phyloP scores from a whole-genome alignment of 1,139 yeast species.

The Pichia terricola region DNA sequence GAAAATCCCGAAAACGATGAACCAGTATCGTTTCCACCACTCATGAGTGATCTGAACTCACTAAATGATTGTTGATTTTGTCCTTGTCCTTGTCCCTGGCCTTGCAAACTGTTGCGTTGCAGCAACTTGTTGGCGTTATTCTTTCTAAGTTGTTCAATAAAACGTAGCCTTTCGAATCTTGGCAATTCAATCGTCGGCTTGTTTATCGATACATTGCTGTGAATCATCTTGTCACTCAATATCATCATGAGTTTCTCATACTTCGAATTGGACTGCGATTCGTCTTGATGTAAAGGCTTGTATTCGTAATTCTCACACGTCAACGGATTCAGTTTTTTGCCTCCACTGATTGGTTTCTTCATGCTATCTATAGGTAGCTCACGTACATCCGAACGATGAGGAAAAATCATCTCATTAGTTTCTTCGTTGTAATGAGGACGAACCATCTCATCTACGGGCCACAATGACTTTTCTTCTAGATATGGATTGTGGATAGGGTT shows the following conservation, averaged over 20 bases:
- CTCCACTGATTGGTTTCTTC: constrained; percentile 4
- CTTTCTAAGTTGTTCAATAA: constrained; percentile 38
- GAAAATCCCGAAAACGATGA: neutral
- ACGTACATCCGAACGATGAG: constrained; percentile 41
- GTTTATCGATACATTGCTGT: constrained; percentile 21
- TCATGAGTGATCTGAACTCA: neutral
- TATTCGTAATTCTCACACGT: constrained; percentile 30
- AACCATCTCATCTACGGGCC: constrained; percentile 33
- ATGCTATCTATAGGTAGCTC: constrained; percentile 26
- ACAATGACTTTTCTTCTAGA: constrained; percentile 34
- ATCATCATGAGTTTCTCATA: constrained; percentile 83
- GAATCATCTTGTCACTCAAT: constrained; percentile 25
- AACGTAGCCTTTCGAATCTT: constrained; percentile 40
- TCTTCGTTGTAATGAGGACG: constrained; percentile 37
- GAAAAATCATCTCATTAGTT: constrained; percentile 30
- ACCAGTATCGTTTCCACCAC: neutral
- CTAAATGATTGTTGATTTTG: neutral
- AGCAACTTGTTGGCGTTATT: constrained; percentile 11
- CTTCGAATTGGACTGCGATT: constrained; percentile 70
- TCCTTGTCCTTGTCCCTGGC: neutral
- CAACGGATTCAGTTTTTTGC: constrained; percentile 3
- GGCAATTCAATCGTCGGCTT: constrained; percentile 27
- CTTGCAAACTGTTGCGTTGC: no score
- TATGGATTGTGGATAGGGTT: constrained; percentile 67
- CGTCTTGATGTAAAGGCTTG: constrained; percentile 49